These are phyloP conservation scores for Glaciozyma antarctica DNA, from an alignment of 768 basidiomycete genomes.

Conservation along the genomic window DNA sequence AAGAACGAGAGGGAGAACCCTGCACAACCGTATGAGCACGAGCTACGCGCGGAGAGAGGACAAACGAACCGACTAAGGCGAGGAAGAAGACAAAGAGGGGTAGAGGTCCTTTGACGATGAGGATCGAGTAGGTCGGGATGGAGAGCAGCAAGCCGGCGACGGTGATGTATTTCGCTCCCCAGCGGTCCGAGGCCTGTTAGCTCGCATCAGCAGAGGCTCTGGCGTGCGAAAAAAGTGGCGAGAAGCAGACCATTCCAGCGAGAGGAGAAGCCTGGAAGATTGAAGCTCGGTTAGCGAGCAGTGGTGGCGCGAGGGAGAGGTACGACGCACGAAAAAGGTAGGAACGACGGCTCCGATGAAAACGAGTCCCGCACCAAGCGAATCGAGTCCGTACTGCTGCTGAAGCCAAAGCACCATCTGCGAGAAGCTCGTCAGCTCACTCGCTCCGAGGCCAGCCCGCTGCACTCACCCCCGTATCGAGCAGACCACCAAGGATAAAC, in stretches of 20 bases:
- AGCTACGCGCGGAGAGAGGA: neutral
- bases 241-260: neutral
- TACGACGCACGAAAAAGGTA: conserved; percentile 2
- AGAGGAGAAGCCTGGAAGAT: neutral
- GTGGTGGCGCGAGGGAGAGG: too few species aligned
- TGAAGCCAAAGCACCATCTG: conserved; percentile 20
- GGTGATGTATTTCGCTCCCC: conserved; percentile 18
- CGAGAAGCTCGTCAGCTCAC: neutral
- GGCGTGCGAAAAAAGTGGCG: neutral
- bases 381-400: conserved; percentile 2
- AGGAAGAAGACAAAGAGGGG: conserved; percentile 26
- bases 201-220: neutral
- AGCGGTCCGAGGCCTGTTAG: neutral
- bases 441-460: neutral
- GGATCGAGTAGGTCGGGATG: conserved; percentile 11
- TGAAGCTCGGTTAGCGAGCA: too few species aligned
- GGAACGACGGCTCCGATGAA: conserved; percentile 19
- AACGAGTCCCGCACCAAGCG: conserved; percentile 19
- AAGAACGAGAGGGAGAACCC: neutral
- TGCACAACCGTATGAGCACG: neutral
- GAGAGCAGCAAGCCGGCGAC: conserved; percentile 7
- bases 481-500: neutral
- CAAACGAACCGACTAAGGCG: conserved; percentile 1
- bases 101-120: conserved; percentile 21
- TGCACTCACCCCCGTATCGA: conserved; percentile 1